Base-by-base conservation (phyloP, 352 stramenopile genomes). In the Salisapilia sapeloensis region DNA sequence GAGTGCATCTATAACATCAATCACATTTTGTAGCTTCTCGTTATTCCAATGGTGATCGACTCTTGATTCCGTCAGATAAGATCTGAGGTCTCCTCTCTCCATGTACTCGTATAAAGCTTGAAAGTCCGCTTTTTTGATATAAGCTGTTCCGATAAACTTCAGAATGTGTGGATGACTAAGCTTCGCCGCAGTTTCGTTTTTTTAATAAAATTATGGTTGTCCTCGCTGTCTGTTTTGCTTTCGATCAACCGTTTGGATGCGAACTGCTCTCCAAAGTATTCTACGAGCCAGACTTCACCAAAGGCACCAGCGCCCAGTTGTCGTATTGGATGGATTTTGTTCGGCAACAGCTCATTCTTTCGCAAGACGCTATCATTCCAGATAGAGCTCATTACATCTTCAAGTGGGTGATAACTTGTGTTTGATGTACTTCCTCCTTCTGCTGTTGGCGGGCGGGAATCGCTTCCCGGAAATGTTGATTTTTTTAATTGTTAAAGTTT, bases 1-100 rank as follows among this genome's bases (percentile, higher is more conserved):
- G 9, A 59, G 37, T 18, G 37, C 49, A n/a, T 59, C 38, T 9
- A 42, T 37, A 11, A 59, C 41, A 24, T 59, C 49, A 9, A 54
- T 23, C 4, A 38, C 38, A 33, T 48, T 52, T 26, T 46, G 33
- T 1, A 54, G 28, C 31, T 59, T 59, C 18, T 48, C 29, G 14
- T 29, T 29, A 16, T 31, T 46, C 24, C 45, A 44, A 7, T 42
- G 44, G 33, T 59, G 40, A 4, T 35, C 33, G 3, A 44, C 26
- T 37, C 35, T 47, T 7, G 30, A 44, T 17, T 38, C 41, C 12
- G 39, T 49, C 17, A 58, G 33, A 24, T 46, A 50, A 4, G 43
- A 40, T 2, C 44, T 35, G 19, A 58, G 16, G n/a, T 53, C 44
- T n/a, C 48, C 48, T 6, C 34, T 26, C 10, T 40, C 28, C 14